Base-by-base conservation (phyloP, 169 alveolate genomes). In the Babesia bigemina region DNA sequence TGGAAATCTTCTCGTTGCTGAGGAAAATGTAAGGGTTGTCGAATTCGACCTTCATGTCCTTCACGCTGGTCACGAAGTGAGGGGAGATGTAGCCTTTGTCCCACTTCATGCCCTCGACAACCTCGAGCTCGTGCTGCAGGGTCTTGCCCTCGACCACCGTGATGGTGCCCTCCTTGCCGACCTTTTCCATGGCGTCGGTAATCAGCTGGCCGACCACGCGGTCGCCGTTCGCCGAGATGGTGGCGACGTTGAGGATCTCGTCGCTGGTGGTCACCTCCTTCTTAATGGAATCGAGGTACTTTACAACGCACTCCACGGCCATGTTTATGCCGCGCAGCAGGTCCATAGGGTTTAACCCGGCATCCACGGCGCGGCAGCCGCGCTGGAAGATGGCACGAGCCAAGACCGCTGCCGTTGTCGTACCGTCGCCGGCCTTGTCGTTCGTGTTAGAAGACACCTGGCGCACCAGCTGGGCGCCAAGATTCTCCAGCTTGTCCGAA, bases 361-460 rank as follows among this genome's bases (percentile, higher is more conserved):
- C 98, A 61, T 98, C 99, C n/a, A 98, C 99, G 26, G 98, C 96
- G 77, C 96, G 97, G 89, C 99, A 97, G 36, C 99, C 99, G 52
- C 97, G 99, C 77, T 95, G 96, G 93, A 93, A 98, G 58, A 98
- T 96, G 47, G 99, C 99, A 52, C 99, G 87, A 17, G 99, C 99
- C 49, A 98, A 91, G 45, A 98, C 96, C 0, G 99, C 97, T 47
- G 99, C 99, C 21, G 99, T 97, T 0, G 99, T 98, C 47, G 99
- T 98, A 45, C 99, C 99, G 83, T 98, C 99, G 33, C 99, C 99
- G 52, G 99, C 99, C 70, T 93, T 95, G 85, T 98, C 99, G 83
- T 97, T 97, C 57, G 99, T 94, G 73, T 96, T 94, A 24, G 96
- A 91, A 12, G 99, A 99, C 10, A 97, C 99, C 84, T 96, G 98